phyloP scores from a whole-genome alignment of 73 alveolate species.

The Paramecium bursaria region DNA sequence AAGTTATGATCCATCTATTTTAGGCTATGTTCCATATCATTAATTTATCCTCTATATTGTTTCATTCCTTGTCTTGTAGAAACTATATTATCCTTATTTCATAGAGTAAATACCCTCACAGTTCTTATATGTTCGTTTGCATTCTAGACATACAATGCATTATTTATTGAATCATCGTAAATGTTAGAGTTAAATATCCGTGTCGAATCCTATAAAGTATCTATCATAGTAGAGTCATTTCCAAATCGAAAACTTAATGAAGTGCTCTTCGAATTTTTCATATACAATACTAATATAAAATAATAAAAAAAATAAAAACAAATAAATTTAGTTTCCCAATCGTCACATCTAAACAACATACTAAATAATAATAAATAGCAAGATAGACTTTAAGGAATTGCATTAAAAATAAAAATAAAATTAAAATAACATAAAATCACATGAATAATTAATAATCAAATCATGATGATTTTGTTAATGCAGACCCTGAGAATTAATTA shows the following conservation, averaged over 20 bases:
- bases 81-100: background rate
- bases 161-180: constrained; percentile 8
- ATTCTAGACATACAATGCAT: constrained; percentile 12
- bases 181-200: background rate
- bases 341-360: no score
- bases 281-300: no score
- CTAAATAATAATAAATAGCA: no score
- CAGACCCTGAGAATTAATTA: no score
- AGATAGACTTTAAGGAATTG: no score
- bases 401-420: no score
- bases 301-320: no score
- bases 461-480: no score
- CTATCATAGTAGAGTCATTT: constrained; percentile 30
- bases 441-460: no score
- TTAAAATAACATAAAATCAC: no score
- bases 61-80: constrained; percentile 8
- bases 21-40: background rate
- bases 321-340: no score
- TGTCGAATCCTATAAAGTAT: constrained; percentile 28
- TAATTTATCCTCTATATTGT: constrained; percentile 25
- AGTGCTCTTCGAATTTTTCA: constrained; percentile 22
- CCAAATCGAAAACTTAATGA: constrained; percentile 1
- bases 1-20: background rate
- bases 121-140: constrained; percentile 34
- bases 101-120: constrained; percentile 15